phyloP scores from a whole-genome alignment of 345 rosid species.

The Eucalyptus pumila region DNA sequence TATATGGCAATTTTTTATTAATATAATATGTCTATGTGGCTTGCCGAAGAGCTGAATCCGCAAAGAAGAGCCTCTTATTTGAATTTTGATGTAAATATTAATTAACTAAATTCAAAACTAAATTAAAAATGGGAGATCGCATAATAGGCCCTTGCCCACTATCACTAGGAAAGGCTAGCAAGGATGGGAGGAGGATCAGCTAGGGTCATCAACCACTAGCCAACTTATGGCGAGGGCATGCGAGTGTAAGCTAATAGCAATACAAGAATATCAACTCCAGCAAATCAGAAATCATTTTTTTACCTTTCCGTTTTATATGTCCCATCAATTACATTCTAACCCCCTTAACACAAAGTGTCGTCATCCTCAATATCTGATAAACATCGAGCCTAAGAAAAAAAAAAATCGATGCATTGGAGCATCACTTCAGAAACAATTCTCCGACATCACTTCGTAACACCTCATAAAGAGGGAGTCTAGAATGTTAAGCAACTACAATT shows the following conservation, averaged over 20 bases:
- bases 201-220: accelerated
- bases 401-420: neutral
- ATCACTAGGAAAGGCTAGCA: too few relatives aligned
- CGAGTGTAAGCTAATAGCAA: neutral
- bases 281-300: neutral
- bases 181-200: too few relatives aligned
- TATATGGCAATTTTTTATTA: too few relatives aligned
- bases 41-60: accelerated
- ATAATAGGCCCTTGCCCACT: too few relatives aligned
- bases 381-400: neutral
- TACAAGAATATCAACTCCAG: neutral
- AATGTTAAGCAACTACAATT: neutral
- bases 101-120: too few relatives aligned
- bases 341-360: neutral
- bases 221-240: too few relatives aligned
- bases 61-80: too few relatives aligned
- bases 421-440: neutral
- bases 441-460: neutral
- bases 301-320: neutral
- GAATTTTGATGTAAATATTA: too few relatives aligned
- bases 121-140: too few relatives aligned
- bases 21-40: accelerated
- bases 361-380: neutral
- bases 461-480: neutral
- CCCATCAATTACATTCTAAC: neutral